These are phyloP conservation scores for Candida sanyaensis DNA, from an alignment of 1,139 yeast genomes.

Conservation along the genomic window DNA sequence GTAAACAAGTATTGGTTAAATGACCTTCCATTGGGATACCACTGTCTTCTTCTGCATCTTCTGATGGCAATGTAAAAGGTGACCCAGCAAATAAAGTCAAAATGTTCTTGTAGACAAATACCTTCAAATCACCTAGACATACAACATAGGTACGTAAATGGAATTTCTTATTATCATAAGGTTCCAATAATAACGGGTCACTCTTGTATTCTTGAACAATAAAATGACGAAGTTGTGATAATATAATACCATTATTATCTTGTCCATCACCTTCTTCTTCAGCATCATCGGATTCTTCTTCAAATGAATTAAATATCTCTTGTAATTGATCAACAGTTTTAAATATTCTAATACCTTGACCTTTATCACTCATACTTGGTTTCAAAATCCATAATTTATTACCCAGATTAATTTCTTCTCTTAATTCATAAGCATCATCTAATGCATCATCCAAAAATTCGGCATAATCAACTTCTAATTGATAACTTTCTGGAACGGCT, in stretches of 20 bases:
- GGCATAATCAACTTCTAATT: constrained; percentile 91
- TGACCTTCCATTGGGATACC: constrained; percentile 64
- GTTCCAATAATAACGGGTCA: constrained; percentile 64
- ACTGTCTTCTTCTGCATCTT: constrained; percentile 27
- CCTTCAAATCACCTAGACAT: constrained; percentile 70
- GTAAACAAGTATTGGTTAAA: constrained; percentile 91
- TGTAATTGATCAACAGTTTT: constrained; percentile 78
- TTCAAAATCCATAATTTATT: constrained; percentile 84
- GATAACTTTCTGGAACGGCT: constrained; percentile 75
- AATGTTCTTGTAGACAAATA: constrained; percentile 77
- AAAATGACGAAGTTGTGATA: constrained; percentile 88
- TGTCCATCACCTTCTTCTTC: constrained; percentile 48
- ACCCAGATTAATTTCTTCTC: constrained; percentile 69
- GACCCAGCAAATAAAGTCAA: constrained; percentile 75
- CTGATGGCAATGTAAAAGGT: constrained; percentile 45
- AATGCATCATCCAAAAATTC: constrained; percentile 92
- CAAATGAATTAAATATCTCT: constrained; percentile 79
- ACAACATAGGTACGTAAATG: constrained; percentile 89
- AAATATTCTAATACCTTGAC: constrained; percentile 90
- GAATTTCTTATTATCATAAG: constrained; percentile 72
- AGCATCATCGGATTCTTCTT: constrained; percentile 63
- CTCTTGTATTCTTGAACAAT: constrained; percentile 79
- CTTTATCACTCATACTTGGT: constrained; percentile 97
- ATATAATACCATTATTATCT: constrained; percentile 61
- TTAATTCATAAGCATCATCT: constrained; percentile 86